Conservation (phyloP, 2,329 filamentous ascomycete species). For the Fusarium anthophilum region DNA sequence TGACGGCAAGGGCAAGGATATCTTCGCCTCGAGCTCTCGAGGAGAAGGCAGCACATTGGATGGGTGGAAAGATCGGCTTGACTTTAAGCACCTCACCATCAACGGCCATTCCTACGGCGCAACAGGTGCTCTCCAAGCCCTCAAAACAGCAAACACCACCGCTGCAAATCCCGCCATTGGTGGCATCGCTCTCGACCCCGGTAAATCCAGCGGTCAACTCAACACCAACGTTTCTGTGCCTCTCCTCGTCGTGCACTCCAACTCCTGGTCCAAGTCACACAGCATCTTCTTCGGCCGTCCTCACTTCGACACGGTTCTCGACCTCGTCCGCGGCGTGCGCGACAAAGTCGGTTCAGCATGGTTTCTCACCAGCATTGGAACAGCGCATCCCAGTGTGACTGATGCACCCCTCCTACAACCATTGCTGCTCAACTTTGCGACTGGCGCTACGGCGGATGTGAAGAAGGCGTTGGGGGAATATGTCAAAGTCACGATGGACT, state of each 20-base stretch:
- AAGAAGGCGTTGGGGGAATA: conserved; percentile 67
- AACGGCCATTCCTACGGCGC: conserved; percentile 74
- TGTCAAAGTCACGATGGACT: conserved; percentile 66
- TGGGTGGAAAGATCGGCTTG: conserved; percentile 63
- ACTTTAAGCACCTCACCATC: conserved; percentile 63
- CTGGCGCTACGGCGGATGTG: conserved; percentile 67
- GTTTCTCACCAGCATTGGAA: conserved; percentile 65
- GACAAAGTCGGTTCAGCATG: conserved; percentile 56
- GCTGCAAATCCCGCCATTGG: conserved; percentile 56
- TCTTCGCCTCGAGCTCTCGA: conserved; percentile 55
- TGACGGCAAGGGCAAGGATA: conserved; percentile 47
- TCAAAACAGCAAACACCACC: conserved; percentile 54
- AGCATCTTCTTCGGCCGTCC: conserved; percentile 69
- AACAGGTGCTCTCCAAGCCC: conserved; percentile 68
- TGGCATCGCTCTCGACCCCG: conserved; percentile 71
- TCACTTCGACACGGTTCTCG: conserved; percentile 71
- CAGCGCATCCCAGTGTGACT: conserved; percentile 70
- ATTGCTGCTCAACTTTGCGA: conserved; percentile 67
- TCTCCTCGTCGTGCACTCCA: conserved; percentile 69
- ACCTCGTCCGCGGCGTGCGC: conserved; percentile 60
- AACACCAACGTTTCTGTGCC: conserved; percentile 68
- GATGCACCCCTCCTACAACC: conserved; percentile 74
- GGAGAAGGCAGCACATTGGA: conserved; percentile 57
- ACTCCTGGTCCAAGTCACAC: conserved; percentile 68
- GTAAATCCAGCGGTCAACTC: conserved; percentile 69